Evolutionary conservation across 108 stramenopile genomes (phyloP).

Genomic region (Fistulifera solaris): DNA sequence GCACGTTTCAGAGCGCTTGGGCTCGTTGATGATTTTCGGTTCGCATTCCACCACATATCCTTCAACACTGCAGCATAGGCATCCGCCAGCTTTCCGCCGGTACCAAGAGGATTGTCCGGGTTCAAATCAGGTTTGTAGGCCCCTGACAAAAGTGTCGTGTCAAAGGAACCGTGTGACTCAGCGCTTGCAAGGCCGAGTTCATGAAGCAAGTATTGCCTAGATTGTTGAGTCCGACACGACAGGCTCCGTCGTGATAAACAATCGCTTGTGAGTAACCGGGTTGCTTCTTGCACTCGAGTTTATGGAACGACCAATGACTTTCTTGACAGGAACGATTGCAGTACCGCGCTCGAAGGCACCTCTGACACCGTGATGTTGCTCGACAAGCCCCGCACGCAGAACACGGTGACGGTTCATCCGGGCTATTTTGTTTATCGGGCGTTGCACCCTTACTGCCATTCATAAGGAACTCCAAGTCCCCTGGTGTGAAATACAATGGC

Average conservation of each 20-base stretch:
- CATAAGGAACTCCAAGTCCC: too few relatives aligned
- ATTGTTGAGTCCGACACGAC: constrained; percentile 76
- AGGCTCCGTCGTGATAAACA: background rate
- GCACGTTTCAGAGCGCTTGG: constrained; percentile 65
- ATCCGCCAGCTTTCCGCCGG: constrained; percentile 69
- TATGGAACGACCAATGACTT: constrained; percentile 62
- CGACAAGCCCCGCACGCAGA: constrained; percentile 41
- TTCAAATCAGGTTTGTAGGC: constrained; percentile 55
- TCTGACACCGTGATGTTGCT: constrained; percentile 33
- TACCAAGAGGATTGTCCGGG: constrained; percentile 61
- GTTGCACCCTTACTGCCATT: background rate
- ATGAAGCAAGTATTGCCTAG: constrained; percentile 98
- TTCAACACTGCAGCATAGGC: constrained; percentile 66
- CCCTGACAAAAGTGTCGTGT: constrained; percentile 81
- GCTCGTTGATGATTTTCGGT: constrained; percentile 14
- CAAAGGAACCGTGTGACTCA: constrained; percentile 75
- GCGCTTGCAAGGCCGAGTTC: constrained; percentile 82
- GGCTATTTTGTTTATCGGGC: background rate
- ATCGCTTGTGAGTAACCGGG: constrained; percentile 6
- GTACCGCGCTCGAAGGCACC: constrained; percentile 40
- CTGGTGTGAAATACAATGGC: constrained; percentile 11
- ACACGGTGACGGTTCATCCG: constrained; percentile 12
- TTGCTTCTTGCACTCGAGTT: constrained; percentile 22
- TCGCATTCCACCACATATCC: constrained; percentile 53
- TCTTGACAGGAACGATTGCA: constrained; percentile 55